These are phyloP conservation scores for Populus alba DNA, from an alignment of 345 rosid species.

Conservation along the genomic window DNA sequence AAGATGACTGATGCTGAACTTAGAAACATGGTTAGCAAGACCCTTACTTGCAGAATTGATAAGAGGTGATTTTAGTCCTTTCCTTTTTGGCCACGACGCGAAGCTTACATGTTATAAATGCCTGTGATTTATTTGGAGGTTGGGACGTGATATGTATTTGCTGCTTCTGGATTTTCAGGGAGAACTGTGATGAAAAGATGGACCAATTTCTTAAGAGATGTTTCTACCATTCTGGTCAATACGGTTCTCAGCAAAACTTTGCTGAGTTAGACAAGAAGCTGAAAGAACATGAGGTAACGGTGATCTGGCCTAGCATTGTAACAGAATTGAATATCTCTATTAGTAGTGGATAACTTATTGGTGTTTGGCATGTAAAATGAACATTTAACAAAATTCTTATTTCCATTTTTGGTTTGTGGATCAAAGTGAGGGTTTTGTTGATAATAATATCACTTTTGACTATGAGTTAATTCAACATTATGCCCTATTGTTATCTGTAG, in stretches of 20 bases:
- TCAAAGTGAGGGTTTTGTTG: background rate
- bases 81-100: background rate
- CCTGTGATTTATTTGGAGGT: background rate
- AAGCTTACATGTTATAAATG: background rate
- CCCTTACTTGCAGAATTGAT: conserved; percentile 94
- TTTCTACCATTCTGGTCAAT: conserved; percentile 96
- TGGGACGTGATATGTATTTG: conserved; percentile 10
- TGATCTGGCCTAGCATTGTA: background rate
- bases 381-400: background rate
- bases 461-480: background rate
- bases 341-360: conserved; percentile 1
- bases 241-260: conserved; percentile 80
- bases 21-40: conserved; percentile 89
- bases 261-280: conserved; percentile 71
- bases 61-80: conserved; percentile 52
- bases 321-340: conserved; percentile 6
- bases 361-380: background rate
- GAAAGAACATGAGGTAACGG: conserved; percentile 79
- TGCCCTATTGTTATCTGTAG: background rate
- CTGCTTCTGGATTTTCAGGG: conserved; percentile 51
- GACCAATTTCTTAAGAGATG: conserved; percentile 93
- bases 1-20: conserved; percentile 95
- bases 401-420: background rate
- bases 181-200: conserved; percentile 88
- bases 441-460: background rate